These are phyloP conservation scores for Stylonectria norvegica DNA, from an alignment of 2,329 filamentous ascomycete genomes.

Conservation along the genomic window DNA sequence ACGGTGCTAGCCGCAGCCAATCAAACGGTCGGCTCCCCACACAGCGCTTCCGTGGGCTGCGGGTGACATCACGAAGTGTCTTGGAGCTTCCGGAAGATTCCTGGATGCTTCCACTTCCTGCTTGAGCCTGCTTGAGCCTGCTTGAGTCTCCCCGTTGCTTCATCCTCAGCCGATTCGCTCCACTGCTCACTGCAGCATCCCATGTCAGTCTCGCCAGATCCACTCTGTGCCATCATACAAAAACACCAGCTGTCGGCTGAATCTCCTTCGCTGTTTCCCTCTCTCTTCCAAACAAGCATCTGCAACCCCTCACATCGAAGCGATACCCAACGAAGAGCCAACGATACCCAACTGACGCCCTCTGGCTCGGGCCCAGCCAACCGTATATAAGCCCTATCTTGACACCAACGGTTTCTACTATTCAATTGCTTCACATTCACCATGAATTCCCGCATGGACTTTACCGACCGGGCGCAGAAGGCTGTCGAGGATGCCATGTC, in stretches of 20 bases:
- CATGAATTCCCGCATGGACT: conserved; percentile 80
- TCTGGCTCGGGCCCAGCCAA: no score
- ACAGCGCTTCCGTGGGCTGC: conserved; percentile 6
- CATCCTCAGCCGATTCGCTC: conserved; percentile 15
- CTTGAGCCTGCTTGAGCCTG: conserved; percentile 19
- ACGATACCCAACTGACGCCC: conserved; percentile 28
- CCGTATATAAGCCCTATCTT: no score
- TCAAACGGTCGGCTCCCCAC: conserved; percentile 23
- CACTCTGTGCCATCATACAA: conserved; percentile 24
- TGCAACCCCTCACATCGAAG: conserved; percentile 6
- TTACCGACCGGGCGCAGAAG: conserved; percentile 89
- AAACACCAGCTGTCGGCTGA: conserved; percentile 15
- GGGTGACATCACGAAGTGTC: conserved; percentile 36
- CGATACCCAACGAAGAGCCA: conserved; percentile 13
- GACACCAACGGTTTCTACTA: no score
- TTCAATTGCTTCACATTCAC: no score
- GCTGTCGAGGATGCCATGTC: conserved; percentile 84
- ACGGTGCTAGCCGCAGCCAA: conserved; percentile 13
- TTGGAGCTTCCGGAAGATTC: conserved; percentile 32
- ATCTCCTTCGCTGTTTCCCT: conserved; percentile 2
- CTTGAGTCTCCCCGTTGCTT: conserved; percentile 14
- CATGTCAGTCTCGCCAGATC: conserved; percentile 18
- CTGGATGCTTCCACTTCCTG: conserved; percentile 27
- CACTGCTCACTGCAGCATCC: conserved; percentile 15
- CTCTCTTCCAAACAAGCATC: conserved; percentile 11